Evolutionary conservation across 129 eudicot species (phyloP).

Genomic region (Flaveria linearis): DNA sequence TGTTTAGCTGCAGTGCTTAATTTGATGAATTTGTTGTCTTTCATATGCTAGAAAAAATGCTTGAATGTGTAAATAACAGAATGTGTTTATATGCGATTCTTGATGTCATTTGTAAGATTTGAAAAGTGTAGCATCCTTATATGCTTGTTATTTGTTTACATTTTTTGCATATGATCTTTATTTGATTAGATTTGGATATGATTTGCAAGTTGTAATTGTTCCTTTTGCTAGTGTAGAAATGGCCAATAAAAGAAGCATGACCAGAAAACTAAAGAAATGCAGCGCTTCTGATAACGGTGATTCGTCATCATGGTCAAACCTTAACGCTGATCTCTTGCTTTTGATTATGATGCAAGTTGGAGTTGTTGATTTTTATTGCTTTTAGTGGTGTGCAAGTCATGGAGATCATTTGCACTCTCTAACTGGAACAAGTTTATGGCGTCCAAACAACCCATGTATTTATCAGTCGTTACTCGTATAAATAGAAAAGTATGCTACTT

Average conservation of each 20-base stretch:
- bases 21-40: too few species aligned
- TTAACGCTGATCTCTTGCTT: conserved; percentile 8
- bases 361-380: conserved; percentile 28
- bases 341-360: conserved; percentile 28
- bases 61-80: too few species aligned
- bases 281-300: not conserved
- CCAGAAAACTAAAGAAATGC: not conserved
- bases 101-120: not conserved
- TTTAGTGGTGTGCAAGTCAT: conserved; percentile 26
- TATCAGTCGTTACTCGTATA: not conserved
- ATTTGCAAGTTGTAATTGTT: not conserved
- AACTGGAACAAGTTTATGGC: not conserved
- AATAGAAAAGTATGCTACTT: not conserved
- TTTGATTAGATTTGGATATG: too few species aligned
- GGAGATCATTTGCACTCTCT: conserved; percentile 18
- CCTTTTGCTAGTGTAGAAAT: not conserved
- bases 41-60: not conserved
- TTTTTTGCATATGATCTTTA: not conserved
- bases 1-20: not conserved
- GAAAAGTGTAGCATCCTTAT: not conserved
- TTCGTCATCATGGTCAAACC: conserved; percentile 13
- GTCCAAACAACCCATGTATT: conserved; percentile 19
- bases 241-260: not conserved
- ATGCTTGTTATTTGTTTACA: not conserved
- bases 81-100: too few species aligned